Evolutionary conservation across 2,329 filamentous ascomycete genomes (phyloP).

Genomic region (Colletotrichum euphorbiae): DNA sequence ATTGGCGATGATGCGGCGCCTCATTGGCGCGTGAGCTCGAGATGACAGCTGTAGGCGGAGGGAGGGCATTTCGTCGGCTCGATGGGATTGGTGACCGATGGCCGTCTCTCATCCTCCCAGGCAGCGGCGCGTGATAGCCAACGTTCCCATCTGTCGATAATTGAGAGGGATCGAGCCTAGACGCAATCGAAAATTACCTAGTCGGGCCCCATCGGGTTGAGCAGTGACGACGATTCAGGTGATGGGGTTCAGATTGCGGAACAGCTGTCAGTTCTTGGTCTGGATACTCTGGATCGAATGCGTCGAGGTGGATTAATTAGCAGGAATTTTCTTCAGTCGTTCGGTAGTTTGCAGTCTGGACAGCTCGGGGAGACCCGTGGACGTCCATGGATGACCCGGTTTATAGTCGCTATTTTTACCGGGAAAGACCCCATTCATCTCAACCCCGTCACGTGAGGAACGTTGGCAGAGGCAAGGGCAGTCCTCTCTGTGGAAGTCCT

Average conservation of each 20-base stretch:
- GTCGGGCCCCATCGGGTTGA: conserved; percentile 1
- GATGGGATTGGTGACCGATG: not conserved
- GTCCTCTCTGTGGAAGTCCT: too few species aligned
- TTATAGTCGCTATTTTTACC: conserved; percentile 16
- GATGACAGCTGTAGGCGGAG: conserved; percentile 1
- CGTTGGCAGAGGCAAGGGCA: not conserved
- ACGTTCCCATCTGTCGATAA: not conserved
- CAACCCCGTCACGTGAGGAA: conserved; percentile 4
- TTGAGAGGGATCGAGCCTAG: conserved; percentile 4
- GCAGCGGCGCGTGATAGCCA: too few species aligned
- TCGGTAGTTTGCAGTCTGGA: not conserved
- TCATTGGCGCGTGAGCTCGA: not conserved
- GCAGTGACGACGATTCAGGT: conserved; percentile 16
- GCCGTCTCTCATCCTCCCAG: too few species aligned
- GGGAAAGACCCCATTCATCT: conserved; percentile 3
- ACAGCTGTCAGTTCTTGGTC: conserved; percentile 15
- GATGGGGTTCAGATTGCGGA: conserved; percentile 8
- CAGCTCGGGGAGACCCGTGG: conserved; percentile 6
- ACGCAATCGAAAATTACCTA: conserved; percentile 16
- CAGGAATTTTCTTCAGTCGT: not conserved
- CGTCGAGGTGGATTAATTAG: not conserved
- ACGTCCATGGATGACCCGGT: conserved; percentile 26
- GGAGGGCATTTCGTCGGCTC: not conserved
- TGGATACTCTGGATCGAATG: not conserved
- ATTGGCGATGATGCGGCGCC: not conserved